Percentiles rank a stretch among this genome's conserved stretches.
Evolutionary conservation across 768 basidiomycete genomes (phyloP).

Genomic region (Crassisporium funariophilum): DNA sequence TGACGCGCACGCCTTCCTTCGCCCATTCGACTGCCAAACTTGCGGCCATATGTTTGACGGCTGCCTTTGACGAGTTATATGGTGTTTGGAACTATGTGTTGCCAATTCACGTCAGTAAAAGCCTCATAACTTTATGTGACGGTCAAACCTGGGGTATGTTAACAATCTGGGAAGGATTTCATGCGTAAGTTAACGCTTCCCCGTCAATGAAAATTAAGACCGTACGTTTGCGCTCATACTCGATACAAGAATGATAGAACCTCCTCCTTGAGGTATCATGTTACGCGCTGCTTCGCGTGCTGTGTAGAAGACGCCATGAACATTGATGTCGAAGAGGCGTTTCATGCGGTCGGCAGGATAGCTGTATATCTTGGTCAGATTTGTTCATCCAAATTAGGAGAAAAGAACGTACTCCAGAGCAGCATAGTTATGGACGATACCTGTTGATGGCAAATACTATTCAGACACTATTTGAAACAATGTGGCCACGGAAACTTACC

Average conservation of each 20-base stretch:
- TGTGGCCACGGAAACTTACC: constrained; percentile 46
- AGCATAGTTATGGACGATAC: constrained; percentile 86
- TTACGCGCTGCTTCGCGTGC: constrained; percentile 91
- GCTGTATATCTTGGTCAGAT: constrained; percentile 33
- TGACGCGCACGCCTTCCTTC: constrained; percentile 83
- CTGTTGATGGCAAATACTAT: constrained; percentile 35
- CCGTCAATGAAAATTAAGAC: constrained; percentile 10
- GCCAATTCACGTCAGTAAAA: neutral
- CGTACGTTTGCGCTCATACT: constrained; percentile 89
- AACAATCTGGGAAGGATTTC: constrained; percentile 56
- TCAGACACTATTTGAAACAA: neutral
- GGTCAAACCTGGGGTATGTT: constrained; percentile 79
- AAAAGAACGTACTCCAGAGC: constrained; percentile 70
- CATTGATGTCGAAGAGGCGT: constrained; percentile 88
- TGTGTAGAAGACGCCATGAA: constrained; percentile 94
- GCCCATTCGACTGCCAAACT: constrained; percentile 97
- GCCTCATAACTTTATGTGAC: neutral
- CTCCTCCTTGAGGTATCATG: constrained; percentile 83
- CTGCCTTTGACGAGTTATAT: constrained; percentile 95
- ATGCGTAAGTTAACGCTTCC: constrained; percentile 10
- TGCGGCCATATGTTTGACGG: constrained; percentile 92
- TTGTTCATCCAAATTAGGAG: constrained; percentile 2
- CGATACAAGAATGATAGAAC: constrained; percentile 83
- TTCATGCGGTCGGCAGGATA: constrained; percentile 88
- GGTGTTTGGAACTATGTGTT: constrained; percentile 77